Percentiles rank a stretch among this genome's conserved stretches.
Evolutionary conservation across 2,329 filamentous ascomycete species (phyloP).

Genomic region (Aspergillus latus): DNA sequence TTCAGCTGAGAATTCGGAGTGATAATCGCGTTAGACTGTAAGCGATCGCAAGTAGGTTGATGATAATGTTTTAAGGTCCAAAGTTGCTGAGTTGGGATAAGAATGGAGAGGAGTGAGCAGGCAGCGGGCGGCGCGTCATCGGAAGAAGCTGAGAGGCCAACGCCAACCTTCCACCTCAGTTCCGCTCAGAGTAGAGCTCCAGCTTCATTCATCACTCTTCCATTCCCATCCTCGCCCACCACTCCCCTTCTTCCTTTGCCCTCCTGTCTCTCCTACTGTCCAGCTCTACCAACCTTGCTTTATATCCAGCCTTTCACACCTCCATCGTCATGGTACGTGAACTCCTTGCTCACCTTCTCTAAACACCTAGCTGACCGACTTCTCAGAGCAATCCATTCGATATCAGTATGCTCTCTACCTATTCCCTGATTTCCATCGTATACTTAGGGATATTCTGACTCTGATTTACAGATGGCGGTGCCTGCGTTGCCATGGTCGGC

Average conservation of each 20-base stretch:
- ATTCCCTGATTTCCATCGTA: conserved; percentile 2
- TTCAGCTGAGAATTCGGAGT: background rate
- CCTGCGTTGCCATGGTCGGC: conserved; percentile 97
- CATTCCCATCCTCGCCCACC: conserved; percentile 18
- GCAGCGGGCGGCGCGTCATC: conserved; percentile 26
- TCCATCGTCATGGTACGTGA: conserved; percentile 34
- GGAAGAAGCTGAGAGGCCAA: conserved; percentile 27
- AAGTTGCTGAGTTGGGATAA: conserved; percentile 3
- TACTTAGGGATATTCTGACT: conserved; percentile 11
- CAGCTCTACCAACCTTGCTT: conserved; percentile 10
- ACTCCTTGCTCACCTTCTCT: conserved; percentile 15
- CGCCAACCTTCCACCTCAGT: background rate
- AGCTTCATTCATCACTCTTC: conserved; percentile 19
- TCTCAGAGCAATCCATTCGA: conserved; percentile 83
- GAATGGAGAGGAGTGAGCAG: conserved; percentile 7
- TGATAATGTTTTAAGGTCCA: conserved; percentile 2
- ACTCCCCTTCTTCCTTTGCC: conserved; percentile 6
- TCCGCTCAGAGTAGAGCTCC: conserved; percentile 17
- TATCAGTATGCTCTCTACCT: conserved; percentile 68
- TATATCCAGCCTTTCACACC: conserved; percentile 17
- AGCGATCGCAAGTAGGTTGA: conserved; percentile 14
- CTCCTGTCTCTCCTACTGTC: background rate
- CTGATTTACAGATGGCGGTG: conserved; percentile 67
- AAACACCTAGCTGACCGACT: conserved; percentile 35
- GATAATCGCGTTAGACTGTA: background rate